Base-by-base conservation (phyloP, 83 land plant genomes). In the Picea engelmannii region DNA sequence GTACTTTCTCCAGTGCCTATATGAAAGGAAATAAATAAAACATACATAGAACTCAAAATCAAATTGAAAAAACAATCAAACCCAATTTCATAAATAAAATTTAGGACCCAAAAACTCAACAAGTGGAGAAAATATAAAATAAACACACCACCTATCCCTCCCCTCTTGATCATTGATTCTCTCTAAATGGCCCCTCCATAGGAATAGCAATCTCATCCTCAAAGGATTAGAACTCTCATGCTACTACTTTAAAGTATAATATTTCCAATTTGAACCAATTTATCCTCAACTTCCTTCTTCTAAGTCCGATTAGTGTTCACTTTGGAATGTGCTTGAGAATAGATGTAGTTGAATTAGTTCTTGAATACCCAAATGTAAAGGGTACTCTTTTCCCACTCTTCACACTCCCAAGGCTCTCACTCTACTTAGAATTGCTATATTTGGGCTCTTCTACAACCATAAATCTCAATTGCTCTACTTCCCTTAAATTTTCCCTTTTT, bases 131-230 rank as follows among this genome's bases (percentile, higher is more conserved):
- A 9, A 42, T 24, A 8, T 60, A 23, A 11, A 12, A 55, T 52
- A 3, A 78, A 16, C 7, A 25, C 58, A 27, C 80, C 16, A 90
- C 90, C 90, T 88, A 10, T 84, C 88, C 66, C 81, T 82, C 23
- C 55, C 80, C 4, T 88, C 90, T 20, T 40, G 66, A n/a, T 86
- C 90, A 83, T 84, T 79, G 79, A 62, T 88, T 88, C 67, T 88
- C 88, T 60, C 87, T 87, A 80, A 69, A 84, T 47, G 86, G 83
- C 5, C 66, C 90, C 83, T 84, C 88, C 12, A 75, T 68, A 13
- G 44, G 81, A 31, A 31, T 79, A 6, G 38, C 81, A 44, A 68
- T 78, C 76, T 78, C 84, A 66, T 31, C 52, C 49, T 44, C 49
- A 44, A 44, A 44, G 49, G 49, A 6, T 44, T 44, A 0, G 49